Percentiles rank a stretch among this genome's conserved stretches.
Conservation (phyloP, 2,329 filamentous ascomycete species). For the Pestalotiopsis fici region DNA sequence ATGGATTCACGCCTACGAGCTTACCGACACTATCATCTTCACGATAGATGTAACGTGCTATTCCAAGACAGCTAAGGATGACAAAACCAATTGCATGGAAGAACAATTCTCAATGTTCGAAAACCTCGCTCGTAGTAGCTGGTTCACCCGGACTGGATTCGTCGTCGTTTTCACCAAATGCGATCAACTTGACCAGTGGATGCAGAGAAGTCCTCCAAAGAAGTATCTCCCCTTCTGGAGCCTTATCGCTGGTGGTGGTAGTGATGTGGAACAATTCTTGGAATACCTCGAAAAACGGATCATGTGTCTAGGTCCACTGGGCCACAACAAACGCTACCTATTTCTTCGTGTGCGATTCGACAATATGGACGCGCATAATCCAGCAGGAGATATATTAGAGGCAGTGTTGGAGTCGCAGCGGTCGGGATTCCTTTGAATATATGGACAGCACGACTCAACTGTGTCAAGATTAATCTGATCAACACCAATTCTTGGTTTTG, state of each 20-base stretch:
- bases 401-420: not conserved
- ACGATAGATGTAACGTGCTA: not conserved
- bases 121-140: not conserved
- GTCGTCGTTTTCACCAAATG: not conserved
- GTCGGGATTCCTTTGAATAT: too few relatives aligned
- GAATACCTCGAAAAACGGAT: not conserved
- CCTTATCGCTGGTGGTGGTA: not conserved
- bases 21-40: not conserved
- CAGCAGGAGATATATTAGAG: not conserved
- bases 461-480: too few relatives aligned
- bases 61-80: not conserved
- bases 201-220: not conserved
- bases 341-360: not conserved
- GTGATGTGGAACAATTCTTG: not conserved
- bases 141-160: not conserved
- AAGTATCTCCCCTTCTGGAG: not conserved
- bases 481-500: too few relatives aligned
- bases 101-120: not conserved
- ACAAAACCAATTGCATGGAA: not conserved
- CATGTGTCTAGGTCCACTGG: not conserved
- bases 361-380: not conserved
- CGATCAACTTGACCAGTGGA: not conserved
- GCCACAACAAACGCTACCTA: not conserved
- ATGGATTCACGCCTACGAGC: not conserved
- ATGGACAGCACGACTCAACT: too few relatives aligned